Conservation (phyloP, 306 rosid genomes). For the Phaseolus lunatus region DNA sequence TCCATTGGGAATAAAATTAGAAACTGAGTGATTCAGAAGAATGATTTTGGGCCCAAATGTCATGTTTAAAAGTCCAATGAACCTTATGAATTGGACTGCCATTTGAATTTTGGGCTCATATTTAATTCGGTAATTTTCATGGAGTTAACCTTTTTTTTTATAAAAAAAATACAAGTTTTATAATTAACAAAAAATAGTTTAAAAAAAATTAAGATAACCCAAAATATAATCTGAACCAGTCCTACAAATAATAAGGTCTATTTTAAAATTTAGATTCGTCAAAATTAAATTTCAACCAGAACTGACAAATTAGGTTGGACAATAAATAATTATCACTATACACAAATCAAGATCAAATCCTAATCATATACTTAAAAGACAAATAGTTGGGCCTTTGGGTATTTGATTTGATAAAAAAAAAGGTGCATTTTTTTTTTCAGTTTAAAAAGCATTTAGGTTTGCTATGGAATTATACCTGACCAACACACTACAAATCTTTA, state of each 20-base stretch:
- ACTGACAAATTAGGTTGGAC: no score
- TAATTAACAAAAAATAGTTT: no score
- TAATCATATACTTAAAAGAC: no score
- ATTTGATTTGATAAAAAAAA: not conserved
- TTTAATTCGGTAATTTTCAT: not conserved
- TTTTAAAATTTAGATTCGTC: no score
- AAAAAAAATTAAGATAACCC: no score
- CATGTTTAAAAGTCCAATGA: conserved; percentile 9
- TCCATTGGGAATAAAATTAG: not conserved
- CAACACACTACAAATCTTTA: not conserved
- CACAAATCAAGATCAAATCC: no score
- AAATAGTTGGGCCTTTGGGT: not conserved
- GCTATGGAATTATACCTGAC: not conserved
- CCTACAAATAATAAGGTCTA: no score
- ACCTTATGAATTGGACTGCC: not conserved
- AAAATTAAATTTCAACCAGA: no score
- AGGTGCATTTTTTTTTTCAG: not conserved
- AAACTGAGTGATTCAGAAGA: not conserved
- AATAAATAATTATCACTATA: no score
- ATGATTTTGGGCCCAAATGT: conserved; percentile 32
- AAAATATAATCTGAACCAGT: no score
- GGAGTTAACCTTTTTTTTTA: not conserved
- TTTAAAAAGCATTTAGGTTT: not conserved
- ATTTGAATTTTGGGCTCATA: conserved; percentile 28
- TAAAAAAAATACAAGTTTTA: no score